Evolutionary conservation across 352 stramenopile species (phyloP).

Genomic region (Phytophthora colocasiae): DNA sequence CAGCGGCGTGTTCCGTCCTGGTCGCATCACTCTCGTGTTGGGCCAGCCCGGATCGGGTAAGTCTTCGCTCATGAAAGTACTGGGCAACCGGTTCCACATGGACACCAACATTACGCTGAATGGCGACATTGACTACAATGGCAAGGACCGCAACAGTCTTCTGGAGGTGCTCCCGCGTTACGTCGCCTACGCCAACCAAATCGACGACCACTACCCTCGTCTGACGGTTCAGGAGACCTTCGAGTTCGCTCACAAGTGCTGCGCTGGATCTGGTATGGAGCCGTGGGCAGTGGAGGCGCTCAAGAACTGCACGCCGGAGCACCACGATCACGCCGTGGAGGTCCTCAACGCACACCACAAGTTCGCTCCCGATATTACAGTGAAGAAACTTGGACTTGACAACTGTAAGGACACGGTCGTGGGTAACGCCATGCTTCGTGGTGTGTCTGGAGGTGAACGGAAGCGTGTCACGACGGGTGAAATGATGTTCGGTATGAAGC

Average conservation of each 20-base stretch:
- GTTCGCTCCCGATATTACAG: slow-evolving; percentile 34
- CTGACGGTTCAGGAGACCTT: slow-evolving; percentile 67
- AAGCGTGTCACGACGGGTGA: slow-evolving; percentile 30
- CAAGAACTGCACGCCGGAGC: slow-evolving; percentile 34
- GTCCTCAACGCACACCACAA: slow-evolving; percentile 41
- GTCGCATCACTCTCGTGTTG: slow-evolving; percentile 63
- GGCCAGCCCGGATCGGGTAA: slow-evolving; percentile 35
- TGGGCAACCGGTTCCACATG: slow-evolving; percentile 61
- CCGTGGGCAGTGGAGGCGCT: slow-evolving; percentile 31
- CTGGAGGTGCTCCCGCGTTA: slow-evolving; percentile 43
- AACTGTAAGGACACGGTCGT: slow-evolving; percentile 65
- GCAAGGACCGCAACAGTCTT: slow-evolving; percentile 39
- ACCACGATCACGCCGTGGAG: slow-evolving; percentile 46
- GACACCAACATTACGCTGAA: slow-evolving; percentile 48
- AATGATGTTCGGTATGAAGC: slow-evolving; percentile 24
- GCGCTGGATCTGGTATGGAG: slow-evolving; percentile 41
- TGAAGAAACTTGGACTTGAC: slow-evolving; percentile 66
- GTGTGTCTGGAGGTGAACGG: slow-evolving; percentile 67
- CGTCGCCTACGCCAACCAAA: slow-evolving; percentile 60
- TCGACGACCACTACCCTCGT: slow-evolving; percentile 16
- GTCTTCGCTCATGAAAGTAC: slow-evolving; percentile 51
- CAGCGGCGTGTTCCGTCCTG: slow-evolving; percentile 52
- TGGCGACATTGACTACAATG: slow-evolving; percentile 58
- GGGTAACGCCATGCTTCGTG: slow-evolving; percentile 57
- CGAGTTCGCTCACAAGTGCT: slow-evolving; percentile 58